Conservation (phyloP, 495 filamentous ascomycete species). For the Penicillium waksmanii region DNA sequence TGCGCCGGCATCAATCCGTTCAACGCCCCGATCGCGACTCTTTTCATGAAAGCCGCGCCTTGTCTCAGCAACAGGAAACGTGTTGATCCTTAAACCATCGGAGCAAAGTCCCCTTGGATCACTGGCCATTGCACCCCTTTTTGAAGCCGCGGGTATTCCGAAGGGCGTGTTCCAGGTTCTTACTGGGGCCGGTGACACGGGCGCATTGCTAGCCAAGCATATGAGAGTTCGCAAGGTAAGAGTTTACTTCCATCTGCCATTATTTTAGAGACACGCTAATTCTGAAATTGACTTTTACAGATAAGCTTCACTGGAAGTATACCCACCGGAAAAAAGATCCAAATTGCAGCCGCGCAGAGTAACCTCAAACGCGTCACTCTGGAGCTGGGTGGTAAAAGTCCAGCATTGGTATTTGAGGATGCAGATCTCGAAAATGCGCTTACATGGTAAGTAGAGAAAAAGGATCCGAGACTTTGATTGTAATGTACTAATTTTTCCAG, state of each 20-base stretch:
- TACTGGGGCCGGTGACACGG: constrained; percentile 77
- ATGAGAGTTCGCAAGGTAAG: constrained; percentile 11
- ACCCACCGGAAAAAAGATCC: constrained; percentile 17
- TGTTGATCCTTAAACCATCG: constrained; percentile 81
- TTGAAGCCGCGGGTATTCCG: constrained; percentile 82
- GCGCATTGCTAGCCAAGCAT: constrained; percentile 31
- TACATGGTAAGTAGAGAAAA: background rate
- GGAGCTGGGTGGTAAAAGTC: constrained; percentile 92
- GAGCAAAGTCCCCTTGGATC: constrained; percentile 85
- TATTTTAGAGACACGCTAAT: background rate
- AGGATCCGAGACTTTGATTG: no score
- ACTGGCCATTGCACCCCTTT: constrained; percentile 82
- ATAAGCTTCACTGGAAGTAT: constrained; percentile 24
- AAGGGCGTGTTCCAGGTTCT: constrained; percentile 83
- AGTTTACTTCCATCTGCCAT: background rate
- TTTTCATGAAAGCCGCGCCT: constrained; percentile 47
- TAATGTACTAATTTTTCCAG: constrained; percentile 67
- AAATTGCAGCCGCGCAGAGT: constrained; percentile 30
- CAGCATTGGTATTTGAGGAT: constrained; percentile 84
- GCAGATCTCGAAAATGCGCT: constrained; percentile 82
- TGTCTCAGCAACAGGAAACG: constrained; percentile 57
- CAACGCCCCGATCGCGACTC: constrained; percentile 13
- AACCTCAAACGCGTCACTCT: constrained; percentile 66
- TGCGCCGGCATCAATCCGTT: constrained; percentile 15
- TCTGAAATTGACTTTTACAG: background rate